Evolutionary conservation across 192 early-diverging fungal species (phyloP).

Genomic region (Coemansia sp.): DNA sequence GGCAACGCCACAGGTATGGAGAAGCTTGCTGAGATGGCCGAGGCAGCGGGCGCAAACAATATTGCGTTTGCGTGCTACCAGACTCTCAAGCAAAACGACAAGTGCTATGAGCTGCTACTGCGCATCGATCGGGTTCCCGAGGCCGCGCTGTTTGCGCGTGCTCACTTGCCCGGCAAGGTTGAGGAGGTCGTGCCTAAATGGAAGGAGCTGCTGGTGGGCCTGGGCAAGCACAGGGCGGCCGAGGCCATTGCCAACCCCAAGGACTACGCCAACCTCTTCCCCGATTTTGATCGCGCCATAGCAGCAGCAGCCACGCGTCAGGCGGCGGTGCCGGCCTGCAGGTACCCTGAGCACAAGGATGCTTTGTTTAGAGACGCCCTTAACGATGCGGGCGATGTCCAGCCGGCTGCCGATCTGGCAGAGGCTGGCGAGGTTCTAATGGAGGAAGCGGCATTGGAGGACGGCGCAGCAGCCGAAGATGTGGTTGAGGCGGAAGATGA

Average conservation of each 20-base stretch:
- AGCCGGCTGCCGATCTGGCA: too few species aligned
- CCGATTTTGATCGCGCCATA: slow-evolving; percentile 55
- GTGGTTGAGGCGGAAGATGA: slow-evolving; percentile 3
- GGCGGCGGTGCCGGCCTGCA: not conserved
- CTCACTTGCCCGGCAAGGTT: slow-evolving; percentile 77
- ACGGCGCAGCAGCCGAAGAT: not conserved
- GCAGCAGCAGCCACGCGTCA: not conserved
- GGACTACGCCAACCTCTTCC: slow-evolving; percentile 83
- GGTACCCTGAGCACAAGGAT: slow-evolving; percentile 28
- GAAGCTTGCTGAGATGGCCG: slow-evolving; percentile 62
- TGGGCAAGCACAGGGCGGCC: slow-evolving; percentile 74
- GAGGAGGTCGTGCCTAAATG: slow-evolving; percentile 68
- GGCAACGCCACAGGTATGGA: slow-evolving; percentile 77
- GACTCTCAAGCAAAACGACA: slow-evolving; percentile 66
- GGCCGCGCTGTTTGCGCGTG: slow-evolving; percentile 88
- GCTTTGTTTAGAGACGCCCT: slow-evolving; percentile 18
- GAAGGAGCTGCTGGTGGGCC: slow-evolving; percentile 67
- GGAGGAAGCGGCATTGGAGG: not conserved
- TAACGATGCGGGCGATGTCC: not conserved
- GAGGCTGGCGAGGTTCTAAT: too few species aligned
- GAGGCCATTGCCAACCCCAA: slow-evolving; percentile 84
- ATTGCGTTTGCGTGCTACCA: slow-evolving; percentile 86
- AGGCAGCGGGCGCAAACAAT: slow-evolving; percentile 77
- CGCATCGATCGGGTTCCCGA: slow-evolving; percentile 87
- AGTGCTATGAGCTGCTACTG: slow-evolving; percentile 83